Percentiles rank a stretch among this genome's conserved stretches.
These are phyloP conservation scores for Daldinia decipiens DNA, from an alignment of 495 filamentous ascomycete species.

Conservation along the genomic window DNA sequence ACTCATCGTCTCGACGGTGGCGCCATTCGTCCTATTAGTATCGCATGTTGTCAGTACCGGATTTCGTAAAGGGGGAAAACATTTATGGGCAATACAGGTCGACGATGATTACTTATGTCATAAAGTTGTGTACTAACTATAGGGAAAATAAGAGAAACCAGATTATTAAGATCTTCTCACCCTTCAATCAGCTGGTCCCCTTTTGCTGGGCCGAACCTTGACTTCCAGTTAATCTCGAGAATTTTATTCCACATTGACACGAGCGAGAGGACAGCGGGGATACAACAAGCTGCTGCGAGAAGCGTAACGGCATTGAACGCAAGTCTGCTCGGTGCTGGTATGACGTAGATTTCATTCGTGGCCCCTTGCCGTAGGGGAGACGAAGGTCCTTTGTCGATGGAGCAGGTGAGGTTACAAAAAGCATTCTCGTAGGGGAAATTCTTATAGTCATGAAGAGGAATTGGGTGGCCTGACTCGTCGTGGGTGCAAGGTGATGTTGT, in stretches of 20 bases:
- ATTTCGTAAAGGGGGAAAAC: not conserved
- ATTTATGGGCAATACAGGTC: not conserved
- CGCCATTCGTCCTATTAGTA: constrained; percentile 59
- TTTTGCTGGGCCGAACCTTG: constrained; percentile 49
- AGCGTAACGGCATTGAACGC: constrained; percentile 65
- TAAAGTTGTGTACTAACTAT: not conserved
- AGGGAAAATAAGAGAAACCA: not conserved
- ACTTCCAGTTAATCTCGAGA: constrained; percentile 64
- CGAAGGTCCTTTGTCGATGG: constrained; percentile 51
- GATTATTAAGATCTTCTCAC: constrained; percentile 14
- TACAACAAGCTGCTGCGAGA: constrained; percentile 67
- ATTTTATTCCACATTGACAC: constrained; percentile 70
- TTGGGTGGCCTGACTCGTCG: constrained; percentile 53
- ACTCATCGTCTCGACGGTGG: constrained; percentile 60
- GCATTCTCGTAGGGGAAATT: constrained; percentile 53
- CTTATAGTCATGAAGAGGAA: constrained; percentile 39
- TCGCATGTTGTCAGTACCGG: not conserved
- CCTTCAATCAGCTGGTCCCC: constrained; percentile 56
- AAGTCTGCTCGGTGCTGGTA: constrained; percentile 61
- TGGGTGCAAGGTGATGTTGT: constrained; percentile 51
- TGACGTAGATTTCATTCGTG: constrained; percentile 65
- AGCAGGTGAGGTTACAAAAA: constrained; percentile 58
- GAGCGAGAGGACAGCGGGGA: constrained; percentile 67
- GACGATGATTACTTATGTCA: not conserved
- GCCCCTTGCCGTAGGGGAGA: constrained; percentile 61